These are phyloP conservation scores for Trichoderma citrinoviride DNA, from an alignment of 2,329 filamentous ascomycete species.

Conservation along the genomic window DNA sequence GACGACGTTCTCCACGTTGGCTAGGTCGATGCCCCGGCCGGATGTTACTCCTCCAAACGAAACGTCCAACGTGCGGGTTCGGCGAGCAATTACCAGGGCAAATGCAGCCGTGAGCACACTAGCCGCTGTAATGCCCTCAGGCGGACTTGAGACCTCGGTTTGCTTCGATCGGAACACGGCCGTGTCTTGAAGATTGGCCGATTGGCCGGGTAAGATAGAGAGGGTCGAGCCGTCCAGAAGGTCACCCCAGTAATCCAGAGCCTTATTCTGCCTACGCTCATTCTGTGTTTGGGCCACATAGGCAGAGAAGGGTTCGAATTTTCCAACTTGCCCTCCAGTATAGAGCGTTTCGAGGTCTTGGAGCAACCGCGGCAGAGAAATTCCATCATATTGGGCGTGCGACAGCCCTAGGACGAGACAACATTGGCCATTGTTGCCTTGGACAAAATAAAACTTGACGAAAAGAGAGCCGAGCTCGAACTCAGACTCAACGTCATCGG, in stretches of 20 bases:
- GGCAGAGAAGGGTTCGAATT: neutral
- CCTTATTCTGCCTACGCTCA: neutral
- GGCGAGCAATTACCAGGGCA: conserved; percentile 29
- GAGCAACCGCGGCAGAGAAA: conserved; percentile 45
- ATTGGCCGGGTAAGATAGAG: neutral
- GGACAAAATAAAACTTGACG: neutral
- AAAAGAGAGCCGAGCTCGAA: neutral
- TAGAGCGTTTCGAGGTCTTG: conserved; percentile 13
- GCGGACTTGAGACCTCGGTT: neutral
- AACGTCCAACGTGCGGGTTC: conserved; percentile 26
- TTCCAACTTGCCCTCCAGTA: neutral
- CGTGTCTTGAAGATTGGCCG: neutral
- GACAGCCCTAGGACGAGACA: conserved; percentile 34
- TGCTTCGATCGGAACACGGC: neutral
- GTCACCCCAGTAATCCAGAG: neutral
- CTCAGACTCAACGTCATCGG: neutral
- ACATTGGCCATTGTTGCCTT: neutral
- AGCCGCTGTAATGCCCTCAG: conserved; percentile 29
- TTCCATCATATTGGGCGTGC: conserved; percentile 50
- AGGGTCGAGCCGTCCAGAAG: neutral
- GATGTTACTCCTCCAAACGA: conserved; percentile 32
- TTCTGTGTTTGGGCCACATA: neutral
- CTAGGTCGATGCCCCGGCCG: conserved; percentile 28
- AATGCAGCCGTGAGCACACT: conserved; percentile 32
- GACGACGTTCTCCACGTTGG: conserved; percentile 29